Evolutionary conservation across 139 green algal genomes (phyloP).

Genomic region (Dunaliella sp.): DNA sequence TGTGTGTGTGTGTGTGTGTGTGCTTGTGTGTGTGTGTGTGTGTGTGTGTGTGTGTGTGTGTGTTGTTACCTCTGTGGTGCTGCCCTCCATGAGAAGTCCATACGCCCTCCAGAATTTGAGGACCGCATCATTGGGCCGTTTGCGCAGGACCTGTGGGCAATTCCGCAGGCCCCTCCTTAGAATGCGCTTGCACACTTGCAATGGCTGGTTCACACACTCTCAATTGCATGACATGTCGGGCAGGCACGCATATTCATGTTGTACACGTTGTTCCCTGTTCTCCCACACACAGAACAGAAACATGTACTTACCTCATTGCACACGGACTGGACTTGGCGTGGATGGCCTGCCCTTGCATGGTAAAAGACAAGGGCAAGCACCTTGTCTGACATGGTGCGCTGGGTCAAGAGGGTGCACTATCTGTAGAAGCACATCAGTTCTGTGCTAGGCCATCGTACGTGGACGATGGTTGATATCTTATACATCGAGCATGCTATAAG

Average conservation of each 20-base stretch:
- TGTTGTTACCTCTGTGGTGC: conserved; percentile 53
- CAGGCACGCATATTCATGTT: too few species aligned
- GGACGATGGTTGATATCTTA: background rate
- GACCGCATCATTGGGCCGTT: conserved; percentile 41
- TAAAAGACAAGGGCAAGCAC: conserved; percentile 51
- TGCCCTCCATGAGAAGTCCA: conserved; percentile 53
- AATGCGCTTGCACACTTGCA: too few species aligned
- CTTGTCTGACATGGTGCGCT: background rate
- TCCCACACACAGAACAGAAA: too few species aligned
- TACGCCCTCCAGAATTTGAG: conserved; percentile 63
- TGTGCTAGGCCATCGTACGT: background rate
- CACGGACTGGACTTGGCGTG: conserved; percentile 59
- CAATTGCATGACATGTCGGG: too few species aligned
- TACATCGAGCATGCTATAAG: background rate
- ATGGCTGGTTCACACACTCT: too few species aligned
- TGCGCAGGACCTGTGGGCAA: too few species aligned
- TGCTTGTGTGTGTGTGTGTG: too few species aligned
- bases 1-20: too few species aligned
- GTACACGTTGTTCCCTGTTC: too few species aligned
- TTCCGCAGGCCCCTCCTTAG: too few species aligned
- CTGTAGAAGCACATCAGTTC: background rate
- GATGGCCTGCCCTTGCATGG: conserved; percentile 55
- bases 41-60: too few species aligned
- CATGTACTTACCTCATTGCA: conserved; percentile 65
- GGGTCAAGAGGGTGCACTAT: background rate